phyloP scores from a whole-genome alignment of 2,329 filamentous ascomycete species.

The Aspergillus fischeri region DNA sequence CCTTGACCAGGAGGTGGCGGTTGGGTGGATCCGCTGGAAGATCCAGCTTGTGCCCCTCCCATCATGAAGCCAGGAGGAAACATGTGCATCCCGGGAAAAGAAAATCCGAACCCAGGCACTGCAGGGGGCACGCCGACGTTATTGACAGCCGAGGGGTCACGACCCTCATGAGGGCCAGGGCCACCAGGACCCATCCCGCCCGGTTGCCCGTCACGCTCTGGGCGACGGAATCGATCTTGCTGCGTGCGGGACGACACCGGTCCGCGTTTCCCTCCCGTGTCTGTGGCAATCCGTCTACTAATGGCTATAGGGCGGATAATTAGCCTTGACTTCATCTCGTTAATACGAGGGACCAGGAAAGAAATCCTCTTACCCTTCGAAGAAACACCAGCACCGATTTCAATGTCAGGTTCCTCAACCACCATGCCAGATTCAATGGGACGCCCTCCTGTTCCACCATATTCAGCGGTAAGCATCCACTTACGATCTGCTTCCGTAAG shows the following conservation, averaged over 20 bases:
- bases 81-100: constrained; percentile 47
- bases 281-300: constrained; percentile 49
- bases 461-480: constrained; percentile 93
- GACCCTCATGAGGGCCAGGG: constrained; percentile 29
- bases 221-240: constrained; percentile 29
- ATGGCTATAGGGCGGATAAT: constrained; percentile 37
- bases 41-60: constrained; percentile 32
- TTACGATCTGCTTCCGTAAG: constrained; percentile 95
- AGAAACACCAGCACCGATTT: constrained; percentile 94
- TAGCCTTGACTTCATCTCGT: not conserved
- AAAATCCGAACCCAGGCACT: constrained; percentile 54
- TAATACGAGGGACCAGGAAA: not conserved
- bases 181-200: constrained; percentile 19
- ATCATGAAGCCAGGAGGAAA: constrained; percentile 48
- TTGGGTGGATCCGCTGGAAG: constrained; percentile 26
- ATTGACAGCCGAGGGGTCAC: constrained; percentile 34
- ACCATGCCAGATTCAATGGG: constrained; percentile 78
- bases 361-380: constrained; percentile 64
- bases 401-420: constrained; percentile 96
- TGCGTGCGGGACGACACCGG: constrained; percentile 43
- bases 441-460: constrained; percentile 82
- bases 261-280: constrained; percentile 47
- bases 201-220: constrained; percentile 32
- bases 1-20: constrained; percentile 39
- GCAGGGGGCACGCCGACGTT: constrained; percentile 51